Evolutionary conservation across 2,329 filamentous ascomycete species (phyloP).

Genomic region (Fusarium hainanense): DNA sequence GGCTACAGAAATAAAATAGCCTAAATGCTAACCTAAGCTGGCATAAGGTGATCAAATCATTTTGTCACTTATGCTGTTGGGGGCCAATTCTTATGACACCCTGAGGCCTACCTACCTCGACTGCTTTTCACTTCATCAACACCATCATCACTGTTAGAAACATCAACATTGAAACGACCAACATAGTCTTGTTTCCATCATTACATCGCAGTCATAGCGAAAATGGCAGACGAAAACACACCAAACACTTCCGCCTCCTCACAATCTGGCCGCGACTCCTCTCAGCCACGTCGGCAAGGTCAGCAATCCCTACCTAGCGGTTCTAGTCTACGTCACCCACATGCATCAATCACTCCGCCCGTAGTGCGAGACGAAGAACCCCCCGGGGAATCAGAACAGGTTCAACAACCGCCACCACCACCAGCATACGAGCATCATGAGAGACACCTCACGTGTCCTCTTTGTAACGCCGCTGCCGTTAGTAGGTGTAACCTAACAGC

Average conservation of each 20-base stretch:
- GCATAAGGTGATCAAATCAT: too few species aligned
- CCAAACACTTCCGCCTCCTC: not conserved
- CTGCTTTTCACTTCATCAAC: not conserved
- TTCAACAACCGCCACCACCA: not conserved
- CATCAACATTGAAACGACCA: not conserved
- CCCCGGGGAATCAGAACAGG: not conserved
- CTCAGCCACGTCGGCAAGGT: not conserved
- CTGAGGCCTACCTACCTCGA: not conserved
- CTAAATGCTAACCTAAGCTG: too few species aligned
- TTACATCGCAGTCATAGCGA: not conserved
- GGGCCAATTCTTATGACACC: too few species aligned
- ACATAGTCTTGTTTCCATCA: not conserved
- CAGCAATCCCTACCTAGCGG: not conserved
- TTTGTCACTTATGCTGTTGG: too few species aligned
- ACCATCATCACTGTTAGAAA: not conserved
- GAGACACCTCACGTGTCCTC: not conserved
- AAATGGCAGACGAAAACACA: not conserved
- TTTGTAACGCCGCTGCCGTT: not conserved
- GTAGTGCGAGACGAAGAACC: not conserved
- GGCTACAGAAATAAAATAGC: too few species aligned
- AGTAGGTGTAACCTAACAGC: not conserved
- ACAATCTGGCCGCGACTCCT: not conserved
- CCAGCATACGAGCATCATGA: too few species aligned
- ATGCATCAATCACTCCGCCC: not conserved
- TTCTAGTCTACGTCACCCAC: not conserved